These are phyloP conservation scores for Diplotaxis tenuifolia DNA, from an alignment of 345 rosid genomes.

Conservation along the genomic window DNA sequence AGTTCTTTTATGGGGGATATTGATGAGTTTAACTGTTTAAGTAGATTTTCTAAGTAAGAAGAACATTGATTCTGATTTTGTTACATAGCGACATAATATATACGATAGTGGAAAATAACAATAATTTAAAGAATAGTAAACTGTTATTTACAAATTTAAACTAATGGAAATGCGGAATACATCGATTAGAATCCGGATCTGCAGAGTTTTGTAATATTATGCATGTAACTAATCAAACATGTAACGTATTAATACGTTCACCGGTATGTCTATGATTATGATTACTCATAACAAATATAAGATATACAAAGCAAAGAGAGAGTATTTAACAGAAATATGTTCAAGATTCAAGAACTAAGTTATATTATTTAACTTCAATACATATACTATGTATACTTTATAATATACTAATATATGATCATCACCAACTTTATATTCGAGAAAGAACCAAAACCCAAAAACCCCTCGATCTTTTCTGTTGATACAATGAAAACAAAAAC, in stretches of 20 bases:
- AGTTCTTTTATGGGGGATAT: neutral
- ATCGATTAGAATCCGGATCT: neutral
- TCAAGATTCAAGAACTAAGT: constrained; percentile 16
- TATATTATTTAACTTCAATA: constrained; percentile 20
- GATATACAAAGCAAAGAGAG: neutral
- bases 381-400: neutral
- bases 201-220: neutral
- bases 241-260: neutral
- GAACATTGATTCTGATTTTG: neutral
- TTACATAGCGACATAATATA: neutral
- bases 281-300: neutral
- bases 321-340: constrained; percentile 12
- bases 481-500: neutral
- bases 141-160: neutral
- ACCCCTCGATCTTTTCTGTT: neutral
- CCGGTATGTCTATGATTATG: neutral
- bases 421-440: neutral
- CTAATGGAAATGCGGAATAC: neutral
- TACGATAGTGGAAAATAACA: neutral
- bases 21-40: neutral
- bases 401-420: neutral
- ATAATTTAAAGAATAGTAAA: neutral
- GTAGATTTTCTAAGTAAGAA: neutral
- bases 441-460: constrained; percentile 7
- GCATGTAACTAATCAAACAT: neutral